Conservation (phyloP, 2,329 filamentous ascomycete genomes). For the Exophiala bonariae region DNA sequence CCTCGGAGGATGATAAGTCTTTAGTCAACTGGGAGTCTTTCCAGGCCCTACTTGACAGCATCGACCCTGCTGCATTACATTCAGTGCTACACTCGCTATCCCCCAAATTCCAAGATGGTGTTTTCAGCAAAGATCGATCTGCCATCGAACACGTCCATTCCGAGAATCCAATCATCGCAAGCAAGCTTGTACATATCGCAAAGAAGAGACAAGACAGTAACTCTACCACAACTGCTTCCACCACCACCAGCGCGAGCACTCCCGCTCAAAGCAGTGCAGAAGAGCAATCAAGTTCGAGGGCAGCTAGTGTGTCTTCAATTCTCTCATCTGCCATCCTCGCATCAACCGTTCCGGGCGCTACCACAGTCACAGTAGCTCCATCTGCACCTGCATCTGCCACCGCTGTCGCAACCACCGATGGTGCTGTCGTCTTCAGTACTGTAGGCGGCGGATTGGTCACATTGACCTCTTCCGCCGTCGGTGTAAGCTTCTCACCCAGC, state of each 20-base stretch:
- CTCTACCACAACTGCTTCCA: conserved; percentile 28
- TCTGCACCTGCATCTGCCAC: conserved; percentile 23
- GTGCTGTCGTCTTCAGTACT: conserved; percentile 32
- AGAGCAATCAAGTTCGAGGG: conserved; percentile 17
- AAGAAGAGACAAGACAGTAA: conserved; percentile 53
- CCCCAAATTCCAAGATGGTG: conserved; percentile 66
- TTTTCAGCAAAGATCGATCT: conserved; percentile 64
- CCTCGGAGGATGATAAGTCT: conserved; percentile 21
- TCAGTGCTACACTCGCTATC: conserved; percentile 65
- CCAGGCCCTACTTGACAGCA: conserved; percentile 55
- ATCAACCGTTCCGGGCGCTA: conserved; percentile 25
- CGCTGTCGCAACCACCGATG: conserved; percentile 23
- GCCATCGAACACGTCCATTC: conserved; percentile 64
- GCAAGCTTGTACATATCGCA: conserved; percentile 63
- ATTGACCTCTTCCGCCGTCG: conserved; percentile 26
- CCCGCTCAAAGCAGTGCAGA: conserved; percentile 27
- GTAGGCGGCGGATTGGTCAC: conserved; percentile 31
- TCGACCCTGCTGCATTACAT: conserved; percentile 64
- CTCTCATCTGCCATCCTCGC: conserved; percentile 26
- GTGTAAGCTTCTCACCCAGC: conserved; percentile 30
- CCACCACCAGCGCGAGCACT: conserved; percentile 18
- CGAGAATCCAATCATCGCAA: conserved; percentile 62
- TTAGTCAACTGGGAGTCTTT: conserved; percentile 38
- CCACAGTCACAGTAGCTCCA: conserved; percentile 27
- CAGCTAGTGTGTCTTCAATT: conserved; percentile 26